Evolutionary conservation across 352 stramenopile species (phyloP).

Genomic region (Pythium rhizo-oryzae): DNA sequence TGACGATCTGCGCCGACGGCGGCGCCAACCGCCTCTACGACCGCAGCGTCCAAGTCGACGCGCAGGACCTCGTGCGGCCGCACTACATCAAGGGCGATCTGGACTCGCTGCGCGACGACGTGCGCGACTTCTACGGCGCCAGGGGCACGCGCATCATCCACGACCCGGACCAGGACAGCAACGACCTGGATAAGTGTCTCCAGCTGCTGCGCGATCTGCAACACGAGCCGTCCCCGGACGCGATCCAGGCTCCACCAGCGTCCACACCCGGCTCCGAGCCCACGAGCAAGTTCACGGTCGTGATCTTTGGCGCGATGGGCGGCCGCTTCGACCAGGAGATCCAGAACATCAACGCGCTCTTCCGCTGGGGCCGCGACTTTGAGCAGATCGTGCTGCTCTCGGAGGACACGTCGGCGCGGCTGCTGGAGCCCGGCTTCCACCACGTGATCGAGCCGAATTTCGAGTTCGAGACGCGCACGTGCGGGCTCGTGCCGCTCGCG

Average conservation of each 20-base stretch:
- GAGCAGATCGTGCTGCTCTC: conserved; percentile 87
- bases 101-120: conserved; percentile 91
- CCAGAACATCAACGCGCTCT: conserved; percentile 93
- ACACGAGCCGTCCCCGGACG: conserved; percentile 1
- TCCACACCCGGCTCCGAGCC: background rate
- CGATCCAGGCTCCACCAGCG: background rate
- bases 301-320: conserved; percentile 95
- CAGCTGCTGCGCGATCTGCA: conserved; percentile 59
- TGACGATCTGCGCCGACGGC: conserved; percentile 93
- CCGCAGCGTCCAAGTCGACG: conserved; percentile 41
- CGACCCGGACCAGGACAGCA: conserved; percentile 90
- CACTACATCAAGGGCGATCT: conserved; percentile 96
- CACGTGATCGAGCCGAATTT: conserved; percentile 87
- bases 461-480: conserved; percentile 92
- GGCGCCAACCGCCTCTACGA: conserved; percentile 95
- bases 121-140: conserved; percentile 83
- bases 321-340: conserved; percentile 98
- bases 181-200: conserved; percentile 96
- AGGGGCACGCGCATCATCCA: conserved; percentile 67
- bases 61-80: conserved; percentile 58
- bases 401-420: conserved; percentile 87
- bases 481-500: conserved; percentile 93
- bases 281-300: conserved; percentile 56
- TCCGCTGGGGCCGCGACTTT: conserved; percentile 85
- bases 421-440: conserved; percentile 64